Conservation (phyloP, 2,329 filamentous ascomycete species). For the Chaetothyriales sp. region DNA sequence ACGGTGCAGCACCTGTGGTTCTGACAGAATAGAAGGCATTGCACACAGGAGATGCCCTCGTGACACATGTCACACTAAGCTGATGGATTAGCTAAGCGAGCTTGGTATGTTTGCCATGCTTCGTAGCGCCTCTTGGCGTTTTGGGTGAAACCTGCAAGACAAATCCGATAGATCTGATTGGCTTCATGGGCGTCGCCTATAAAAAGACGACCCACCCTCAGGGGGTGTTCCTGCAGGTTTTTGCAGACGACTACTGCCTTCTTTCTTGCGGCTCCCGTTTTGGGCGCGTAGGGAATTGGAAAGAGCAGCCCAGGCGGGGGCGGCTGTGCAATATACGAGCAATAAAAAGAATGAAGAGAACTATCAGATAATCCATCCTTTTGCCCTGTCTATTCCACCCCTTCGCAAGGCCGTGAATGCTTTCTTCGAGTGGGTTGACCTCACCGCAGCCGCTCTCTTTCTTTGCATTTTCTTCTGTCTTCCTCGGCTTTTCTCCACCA, state of each 20-base stretch:
- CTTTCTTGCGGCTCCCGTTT: not conserved
- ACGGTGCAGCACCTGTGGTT: slow-evolving; percentile 11
- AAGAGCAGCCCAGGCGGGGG: no score
- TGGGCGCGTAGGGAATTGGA: no score
- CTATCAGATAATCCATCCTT: not conserved
- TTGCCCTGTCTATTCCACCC: not conserved
- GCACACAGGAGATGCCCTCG: not conserved
- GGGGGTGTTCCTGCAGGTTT: no score
- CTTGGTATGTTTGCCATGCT: no score
- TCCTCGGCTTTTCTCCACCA: not conserved
- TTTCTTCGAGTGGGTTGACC: not conserved
- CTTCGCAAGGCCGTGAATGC: not conserved
- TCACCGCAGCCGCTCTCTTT: not conserved
- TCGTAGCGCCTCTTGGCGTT: not conserved
- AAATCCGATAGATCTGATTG: not conserved
- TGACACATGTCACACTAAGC: no score
- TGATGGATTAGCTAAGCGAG: not conserved
- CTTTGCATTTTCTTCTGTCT: not conserved
- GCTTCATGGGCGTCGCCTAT: not conserved
- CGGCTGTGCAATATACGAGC: no score
- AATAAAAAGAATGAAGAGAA: no score
- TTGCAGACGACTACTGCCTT: not conserved
- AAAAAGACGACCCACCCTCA: no score
- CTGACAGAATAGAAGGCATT: slow-evolving; percentile 1
- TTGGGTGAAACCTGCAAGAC: not conserved